A percentile compares a stretch with the other conserved stretches of the same genome.
Conservation (phyloP, 176 grass and related monocot species). For the barley (Hordeum vulgare) region DNA sequence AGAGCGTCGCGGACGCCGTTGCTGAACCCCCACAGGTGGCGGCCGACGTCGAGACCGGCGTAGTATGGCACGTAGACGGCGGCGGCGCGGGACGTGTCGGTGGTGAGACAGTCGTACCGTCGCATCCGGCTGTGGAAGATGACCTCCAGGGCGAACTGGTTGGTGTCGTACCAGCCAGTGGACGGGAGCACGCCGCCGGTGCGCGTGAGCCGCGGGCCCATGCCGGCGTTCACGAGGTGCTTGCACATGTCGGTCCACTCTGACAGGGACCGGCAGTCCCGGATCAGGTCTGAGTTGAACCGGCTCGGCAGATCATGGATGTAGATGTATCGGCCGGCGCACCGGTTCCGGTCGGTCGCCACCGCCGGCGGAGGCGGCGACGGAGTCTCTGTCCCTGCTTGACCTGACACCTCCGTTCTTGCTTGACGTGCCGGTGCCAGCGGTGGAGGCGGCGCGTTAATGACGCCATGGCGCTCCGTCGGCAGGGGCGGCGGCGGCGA, state of each 20-base stretch:
- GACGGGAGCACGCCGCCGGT: slow-evolving; percentile 38
- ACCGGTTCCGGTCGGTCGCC: slow-evolving; percentile 7
- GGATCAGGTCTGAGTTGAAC: slow-evolving; percentile 49
- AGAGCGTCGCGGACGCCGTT: slow-evolving; percentile 34
- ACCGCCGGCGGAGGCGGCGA: not conserved
- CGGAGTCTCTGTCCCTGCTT: not conserved
- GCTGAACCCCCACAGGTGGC: slow-evolving; percentile 47
- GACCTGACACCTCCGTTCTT: not conserved
- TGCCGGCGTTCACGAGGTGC: slow-evolving; percentile 35
- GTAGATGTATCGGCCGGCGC: slow-evolving; percentile 56
- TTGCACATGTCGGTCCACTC: slow-evolving; percentile 54
- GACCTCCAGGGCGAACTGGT: slow-evolving; percentile 68
- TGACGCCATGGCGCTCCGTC: not conserved
- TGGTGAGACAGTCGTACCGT: slow-evolving; percentile 55
- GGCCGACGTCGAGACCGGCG: slow-evolving; percentile 50
- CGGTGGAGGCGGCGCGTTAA: not conserved
- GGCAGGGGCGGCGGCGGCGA: not conserved
- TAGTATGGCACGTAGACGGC: slow-evolving; percentile 71
- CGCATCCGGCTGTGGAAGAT: slow-evolving; percentile 71
- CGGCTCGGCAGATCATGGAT: slow-evolving; percentile 39
- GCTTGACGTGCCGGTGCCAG: not conserved
- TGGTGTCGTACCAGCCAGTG: slow-evolving; percentile 57
- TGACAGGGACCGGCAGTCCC: slow-evolving; percentile 33
- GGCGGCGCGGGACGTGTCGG: slow-evolving; percentile 29
- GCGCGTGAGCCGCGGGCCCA: slow-evolving; percentile 32